Evolutionary conservation across 306 rosid genomes (phyloP).

Genomic region (Carpinus viminea): DNA sequence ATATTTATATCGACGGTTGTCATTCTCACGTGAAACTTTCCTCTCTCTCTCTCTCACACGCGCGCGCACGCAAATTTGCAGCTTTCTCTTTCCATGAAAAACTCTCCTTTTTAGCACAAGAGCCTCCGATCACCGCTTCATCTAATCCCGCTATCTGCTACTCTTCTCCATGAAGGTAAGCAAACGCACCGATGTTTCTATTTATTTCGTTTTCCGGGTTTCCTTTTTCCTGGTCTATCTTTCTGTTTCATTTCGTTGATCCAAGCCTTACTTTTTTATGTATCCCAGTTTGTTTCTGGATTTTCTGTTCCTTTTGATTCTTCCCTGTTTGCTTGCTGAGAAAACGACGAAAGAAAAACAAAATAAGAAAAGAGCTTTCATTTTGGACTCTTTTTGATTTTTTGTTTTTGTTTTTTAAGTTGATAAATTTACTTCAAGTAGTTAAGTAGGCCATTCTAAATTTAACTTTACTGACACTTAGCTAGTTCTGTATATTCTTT

Average conservation of each 20-base stretch:
- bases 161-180: background rate
- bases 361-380: background rate
- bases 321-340: background rate
- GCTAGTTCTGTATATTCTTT: background rate
- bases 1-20: background rate
- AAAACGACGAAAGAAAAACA: background rate
- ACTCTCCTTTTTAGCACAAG: background rate
- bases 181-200: background rate
- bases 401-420: background rate
- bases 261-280: background rate
- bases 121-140: slow-evolving; percentile 2
- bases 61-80: background rate
- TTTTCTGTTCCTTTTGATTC: background rate
- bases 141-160: background rate
- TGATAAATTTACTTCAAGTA: background rate
- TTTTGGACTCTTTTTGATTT: too few species aligned
- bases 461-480: background rate
- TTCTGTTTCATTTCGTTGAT: background rate
- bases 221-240: background rate
- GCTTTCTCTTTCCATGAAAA: slow-evolving; percentile 10
- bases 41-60: background rate
- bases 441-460: background rate
- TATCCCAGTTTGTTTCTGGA: background rate
- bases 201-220: background rate
- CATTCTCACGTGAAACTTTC: slow-evolving; percentile 1